Evolutionary conservation across 2,329 filamentous ascomycete genomes (phyloP).

Genomic region (Fusarium setosum): DNA sequence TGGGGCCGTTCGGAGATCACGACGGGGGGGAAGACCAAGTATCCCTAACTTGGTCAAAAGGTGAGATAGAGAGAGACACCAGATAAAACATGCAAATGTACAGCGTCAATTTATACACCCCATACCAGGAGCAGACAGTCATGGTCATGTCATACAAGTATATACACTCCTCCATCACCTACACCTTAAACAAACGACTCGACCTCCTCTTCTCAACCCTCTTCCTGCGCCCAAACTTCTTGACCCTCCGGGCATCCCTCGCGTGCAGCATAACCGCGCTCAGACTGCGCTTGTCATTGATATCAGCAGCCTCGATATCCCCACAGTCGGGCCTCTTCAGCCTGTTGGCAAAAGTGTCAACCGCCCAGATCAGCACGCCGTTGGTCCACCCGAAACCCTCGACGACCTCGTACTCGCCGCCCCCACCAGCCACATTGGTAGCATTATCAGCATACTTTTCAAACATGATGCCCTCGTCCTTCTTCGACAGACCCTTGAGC

Average conservation of each 20-base stretch:
- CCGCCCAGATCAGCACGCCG: constrained; percentile 74
- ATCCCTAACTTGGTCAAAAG: too few relatives aligned
- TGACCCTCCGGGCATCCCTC: constrained; percentile 60
- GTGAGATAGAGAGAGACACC: too few relatives aligned
- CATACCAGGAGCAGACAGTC: constrained; percentile 1
- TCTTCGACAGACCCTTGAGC: constrained; percentile 57
- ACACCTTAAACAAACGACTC: constrained; percentile 19
- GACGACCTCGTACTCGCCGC: constrained; percentile 76
- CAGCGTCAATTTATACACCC: not conserved
- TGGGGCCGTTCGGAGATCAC: not conserved
- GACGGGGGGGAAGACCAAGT: too few relatives aligned
- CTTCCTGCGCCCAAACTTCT: constrained; percentile 55
- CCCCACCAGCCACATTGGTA: constrained; percentile 70
- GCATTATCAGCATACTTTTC: constrained; percentile 74
- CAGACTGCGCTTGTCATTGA: constrained; percentile 47
- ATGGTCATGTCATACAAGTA: not conserved
- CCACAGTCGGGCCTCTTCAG: constrained; percentile 67
- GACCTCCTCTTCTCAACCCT: constrained; percentile 30
- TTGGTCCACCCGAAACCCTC: constrained; percentile 80
- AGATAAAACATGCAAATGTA: not conserved
- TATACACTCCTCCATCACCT: constrained; percentile 7
- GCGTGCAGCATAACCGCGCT: constrained; percentile 59
- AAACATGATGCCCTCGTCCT: constrained; percentile 71
- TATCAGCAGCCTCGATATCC: constrained; percentile 56
- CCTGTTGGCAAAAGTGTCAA: constrained; percentile 68